Evolutionary conservation across 257 asterid species (phyloP), one percentile per base, ranked within the genome.

Genomic region (Solanum pimpinellifolium): DNA sequence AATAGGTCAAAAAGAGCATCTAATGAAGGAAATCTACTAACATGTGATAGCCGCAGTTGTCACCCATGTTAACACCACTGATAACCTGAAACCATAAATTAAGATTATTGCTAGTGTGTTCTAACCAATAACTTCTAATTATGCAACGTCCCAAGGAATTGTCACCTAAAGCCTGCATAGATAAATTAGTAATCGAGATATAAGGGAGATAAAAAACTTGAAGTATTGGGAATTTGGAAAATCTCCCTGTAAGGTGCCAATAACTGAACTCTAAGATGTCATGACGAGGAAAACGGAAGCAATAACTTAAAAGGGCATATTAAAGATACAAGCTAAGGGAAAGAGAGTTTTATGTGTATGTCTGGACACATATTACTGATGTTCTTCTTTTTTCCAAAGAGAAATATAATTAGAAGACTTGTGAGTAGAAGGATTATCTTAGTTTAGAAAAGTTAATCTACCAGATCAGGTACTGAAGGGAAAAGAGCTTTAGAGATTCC

Each of bases 51-150:
- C 98, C 95, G 72, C 96, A 94, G 90, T 95, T 95, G 94, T 96
- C 93, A 83, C 98, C 98, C 96, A 91, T 94, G 86, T 95, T 95
- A 88, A 95, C 94, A 91, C 98, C 98, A 89, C 98, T 95, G 89
- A 95, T 87, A 69, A 95, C 98, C 98, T 95, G 93, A 92, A 92
- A 89, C 86, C 77, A 89, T 25, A 84, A 47, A 83, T 82, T 80
- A 83, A 87, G 75, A 88, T 29, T 73, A 49, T 47, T 35, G 60
- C 60, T 39, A 76, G 47, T 49, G 37, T 60, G 65, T 73, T 89
- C 85, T 33, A 86, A 35, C 56, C 81, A 65, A 70, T 25, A n/a
- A 59, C 35, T 33, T 31, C 14, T 62, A 66, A 18, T 47, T 21
- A 33, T 77, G 65, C 59, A 47, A 68, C 14, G 35, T 68, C 85